Base-by-base conservation (phyloP, 306 rosid genomes). In the Clitoria ternatea region DNA sequence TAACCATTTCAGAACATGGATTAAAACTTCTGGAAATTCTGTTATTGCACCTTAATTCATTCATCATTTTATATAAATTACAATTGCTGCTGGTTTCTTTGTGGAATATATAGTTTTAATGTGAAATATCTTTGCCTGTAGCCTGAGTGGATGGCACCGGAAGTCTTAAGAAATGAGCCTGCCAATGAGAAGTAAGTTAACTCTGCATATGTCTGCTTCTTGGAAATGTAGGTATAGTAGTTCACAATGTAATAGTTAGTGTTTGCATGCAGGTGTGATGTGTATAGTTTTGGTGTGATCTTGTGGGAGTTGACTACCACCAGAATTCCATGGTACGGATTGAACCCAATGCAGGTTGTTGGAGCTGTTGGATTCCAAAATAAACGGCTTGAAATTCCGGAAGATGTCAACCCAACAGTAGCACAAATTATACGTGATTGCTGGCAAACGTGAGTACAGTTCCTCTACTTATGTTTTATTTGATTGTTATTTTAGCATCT, bases 81-180 rank as follows among this genome's bases (percentile, higher is more conserved):
- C 32, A 30, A 52, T 49, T 22, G 1, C 19, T 23, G 32, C 43
- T 64, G 65, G 53, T 61, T 47, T 35, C 19, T 74, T 73, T 61
- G 14, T 23, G 33, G 43, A 54, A 40, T 69, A 27, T 66, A 18
- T 70, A 72, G 9, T 56, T 57, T 62, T 33, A 12, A 2, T 36
- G 18, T 17, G 33, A 15, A n/a, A 68, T 73, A 9, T 77, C 40
- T 63, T 69, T 65, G 61, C 78, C 37, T 88, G 85, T 88, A 95
- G 99, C 99, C 99, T 22, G 99, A 95, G 83, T 95, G 99, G 99
- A 95, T 94, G 98, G 98, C 98, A 1, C 98, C 98, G 0, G 98
- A 94, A 81, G 96, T 94, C 72, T 81, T 94, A 24, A 88, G 96
- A 83, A 95, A 95, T 55, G 99, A 95, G 77, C 91, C 88, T 40